Conservation (phyloP, 352 stramenopile genomes). For the Globisporangium takayamanum region DNA sequence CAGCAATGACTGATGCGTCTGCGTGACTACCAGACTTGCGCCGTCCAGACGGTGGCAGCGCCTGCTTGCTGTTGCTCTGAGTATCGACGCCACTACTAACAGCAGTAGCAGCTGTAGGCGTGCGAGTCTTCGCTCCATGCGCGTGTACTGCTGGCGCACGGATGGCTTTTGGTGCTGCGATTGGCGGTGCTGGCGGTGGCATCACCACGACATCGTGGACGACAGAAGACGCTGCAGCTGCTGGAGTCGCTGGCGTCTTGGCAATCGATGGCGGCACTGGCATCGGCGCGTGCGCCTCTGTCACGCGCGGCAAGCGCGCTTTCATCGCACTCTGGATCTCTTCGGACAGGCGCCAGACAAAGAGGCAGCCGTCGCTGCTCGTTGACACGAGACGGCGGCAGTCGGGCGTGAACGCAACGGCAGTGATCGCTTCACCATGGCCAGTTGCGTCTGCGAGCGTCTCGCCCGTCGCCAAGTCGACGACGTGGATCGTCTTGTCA, state of each 20-base stretch:
- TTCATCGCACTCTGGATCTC: constrained; percentile 72
- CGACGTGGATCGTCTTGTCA: constrained; percentile 83
- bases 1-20: neutral
- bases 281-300: constrained; percentile 20
- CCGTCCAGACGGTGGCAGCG: neutral
- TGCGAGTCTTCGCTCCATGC: neutral
- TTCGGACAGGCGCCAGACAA: constrained; percentile 82
- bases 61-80: neutral
- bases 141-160: neutral
- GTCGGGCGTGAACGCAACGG: constrained; percentile 79
- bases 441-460: constrained; percentile 70
- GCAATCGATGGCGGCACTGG: constrained; percentile 17
- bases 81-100: neutral
- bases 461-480: constrained; percentile 77
- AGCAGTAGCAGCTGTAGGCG: neutral
- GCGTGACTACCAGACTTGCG: neutral
- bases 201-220: constrained; percentile 9
- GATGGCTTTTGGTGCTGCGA: constrained; percentile 6
- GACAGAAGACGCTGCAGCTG: neutral
- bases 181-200: constrained; percentile 22
- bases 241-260: constrained; percentile 2
- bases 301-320: constrained; percentile 31
- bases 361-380: constrained; percentile 82
- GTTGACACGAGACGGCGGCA: constrained; percentile 78
- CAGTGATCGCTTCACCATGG: constrained; percentile 82